phyloP scores from a whole-genome alignment of 2,329 filamentous ascomycete genomes.

The Ophiocordyceps sinensis region DNA sequence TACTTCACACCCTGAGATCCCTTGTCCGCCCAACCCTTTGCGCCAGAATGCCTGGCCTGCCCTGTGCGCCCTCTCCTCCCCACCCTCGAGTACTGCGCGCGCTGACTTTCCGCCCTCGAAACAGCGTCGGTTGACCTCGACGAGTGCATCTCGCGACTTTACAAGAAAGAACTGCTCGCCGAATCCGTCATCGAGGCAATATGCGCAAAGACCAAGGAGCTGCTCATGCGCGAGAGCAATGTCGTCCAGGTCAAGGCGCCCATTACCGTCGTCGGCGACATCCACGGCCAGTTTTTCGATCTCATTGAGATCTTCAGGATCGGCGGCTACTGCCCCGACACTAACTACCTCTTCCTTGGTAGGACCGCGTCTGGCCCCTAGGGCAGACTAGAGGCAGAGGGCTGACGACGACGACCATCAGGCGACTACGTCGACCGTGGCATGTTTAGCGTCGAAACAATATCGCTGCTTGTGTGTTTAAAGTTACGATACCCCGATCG shows the following conservation, averaged over 20 bases:
- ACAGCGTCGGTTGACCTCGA: conserved; percentile 92
- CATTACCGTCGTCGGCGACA: conserved; percentile 94
- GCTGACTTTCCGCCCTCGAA: conserved; percentile 37
- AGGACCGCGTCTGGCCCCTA: conserved; percentile 6
- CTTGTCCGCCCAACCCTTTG: not conserved
- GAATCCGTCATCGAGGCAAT: conserved; percentile 98
- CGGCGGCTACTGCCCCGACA: conserved; percentile 91
- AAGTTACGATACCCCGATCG: conserved; percentile 94
- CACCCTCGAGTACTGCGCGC: conserved; percentile 31
- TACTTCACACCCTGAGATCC: not conserved
- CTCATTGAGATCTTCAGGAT: conserved; percentile 99
- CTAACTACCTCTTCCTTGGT: conserved; percentile 97
- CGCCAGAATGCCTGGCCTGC: conserved; percentile 3
- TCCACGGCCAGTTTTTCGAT: conserved; percentile 98
- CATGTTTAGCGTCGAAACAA: conserved; percentile 97
- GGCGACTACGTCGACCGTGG: conserved; percentile 97
- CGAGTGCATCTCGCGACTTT: conserved; percentile 93
- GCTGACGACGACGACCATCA: conserved; percentile 20
- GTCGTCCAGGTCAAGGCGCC: conserved; percentile 93
- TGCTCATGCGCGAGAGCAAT: conserved; percentile 99
- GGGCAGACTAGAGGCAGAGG: too few relatives aligned
- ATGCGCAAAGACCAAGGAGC: conserved; percentile 97
- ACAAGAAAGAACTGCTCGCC: conserved; percentile 91
- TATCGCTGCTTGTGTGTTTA: conserved; percentile 90
- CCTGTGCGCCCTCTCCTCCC: not conserved